Conservation (phyloP, 768 basidiomycete species). For the Hortiboletus campestris region DNA sequence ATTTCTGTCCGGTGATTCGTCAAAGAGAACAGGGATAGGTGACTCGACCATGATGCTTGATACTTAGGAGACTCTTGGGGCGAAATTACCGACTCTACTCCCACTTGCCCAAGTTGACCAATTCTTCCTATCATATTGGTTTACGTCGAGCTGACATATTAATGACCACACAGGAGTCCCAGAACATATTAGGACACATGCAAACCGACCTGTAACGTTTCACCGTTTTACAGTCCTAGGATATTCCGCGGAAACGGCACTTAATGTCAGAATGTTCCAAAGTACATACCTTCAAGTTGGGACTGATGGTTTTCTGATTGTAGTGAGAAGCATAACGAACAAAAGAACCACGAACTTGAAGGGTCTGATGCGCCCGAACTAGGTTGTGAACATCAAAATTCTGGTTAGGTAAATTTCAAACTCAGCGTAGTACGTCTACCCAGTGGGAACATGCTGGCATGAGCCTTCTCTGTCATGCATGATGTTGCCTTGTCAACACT, state of each 20-base stretch:
- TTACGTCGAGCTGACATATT: not conserved
- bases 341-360: too few species aligned
- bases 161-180: not conserved
- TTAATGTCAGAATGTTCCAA: not conserved
- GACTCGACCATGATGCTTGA: not conserved
- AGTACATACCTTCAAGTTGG: too few species aligned
- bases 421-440: too few species aligned
- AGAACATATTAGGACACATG: not conserved
- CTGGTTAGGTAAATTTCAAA: not conserved
- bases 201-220: not conserved
- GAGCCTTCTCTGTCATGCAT: too few species aligned
- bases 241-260: not conserved
- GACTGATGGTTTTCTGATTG: not conserved
- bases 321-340: not conserved
- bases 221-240: too few species aligned
- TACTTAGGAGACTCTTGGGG: not conserved
- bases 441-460: too few species aligned
- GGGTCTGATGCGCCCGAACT: too few species aligned
- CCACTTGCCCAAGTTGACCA: not conserved
- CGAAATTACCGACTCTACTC: not conserved
- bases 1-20: conserved; percentile 35
- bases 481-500: too few species aligned
- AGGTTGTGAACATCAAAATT: not conserved
- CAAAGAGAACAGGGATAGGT: not conserved
- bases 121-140: not conserved